phyloP scores from a whole-genome alignment of 257 asterid species.

The Misopates orontium region DNA sequence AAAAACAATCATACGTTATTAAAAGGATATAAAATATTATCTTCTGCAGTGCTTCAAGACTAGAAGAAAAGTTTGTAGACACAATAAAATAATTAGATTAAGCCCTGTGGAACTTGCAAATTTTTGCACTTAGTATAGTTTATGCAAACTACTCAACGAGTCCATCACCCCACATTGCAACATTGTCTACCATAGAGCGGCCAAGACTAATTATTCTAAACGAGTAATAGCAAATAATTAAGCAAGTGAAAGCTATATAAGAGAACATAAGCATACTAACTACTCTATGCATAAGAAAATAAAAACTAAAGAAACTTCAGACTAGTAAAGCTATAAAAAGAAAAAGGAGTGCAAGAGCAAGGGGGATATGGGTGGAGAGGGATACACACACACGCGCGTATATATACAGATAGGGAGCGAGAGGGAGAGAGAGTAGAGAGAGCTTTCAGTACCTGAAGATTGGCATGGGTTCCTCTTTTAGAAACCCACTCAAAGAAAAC shows the following conservation, averaged over 20 bases:
- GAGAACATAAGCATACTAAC: slow-evolving; percentile 10
- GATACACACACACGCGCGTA: too few species aligned
- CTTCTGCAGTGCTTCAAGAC: neutral
- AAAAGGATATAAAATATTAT: neutral
- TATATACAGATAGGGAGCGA: neutral
- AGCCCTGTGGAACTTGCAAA: too few species aligned
- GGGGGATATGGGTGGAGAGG: too few species aligned
- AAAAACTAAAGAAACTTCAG: slow-evolving; percentile 15
- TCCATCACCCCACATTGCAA: slow-evolving; percentile 8
- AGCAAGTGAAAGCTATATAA: slow-evolving; percentile 7
- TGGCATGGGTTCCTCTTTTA: slow-evolving; percentile 83
- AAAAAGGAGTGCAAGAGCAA: too few species aligned
- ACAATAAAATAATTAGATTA: too few species aligned
- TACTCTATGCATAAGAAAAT: slow-evolving; percentile 16
- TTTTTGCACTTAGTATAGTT: neutral
- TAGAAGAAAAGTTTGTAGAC: neutral
- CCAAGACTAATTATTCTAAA: slow-evolving; percentile 13
- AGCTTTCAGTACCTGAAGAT: slow-evolving; percentile 71
- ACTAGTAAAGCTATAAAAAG: slow-evolving; percentile 12
- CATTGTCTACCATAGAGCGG: slow-evolving; percentile 15
- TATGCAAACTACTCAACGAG: neutral
- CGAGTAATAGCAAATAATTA: slow-evolving; percentile 16
- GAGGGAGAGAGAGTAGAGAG: neutral
- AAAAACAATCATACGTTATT: neutral
- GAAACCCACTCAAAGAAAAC: slow-evolving; percentile 94